Percentiles rank a stretch among this genome's conserved stretches.
Evolutionary conservation across 169 alveolate genomes (phyloP).

Genomic region (Cryptosporidium baileyi): DNA sequence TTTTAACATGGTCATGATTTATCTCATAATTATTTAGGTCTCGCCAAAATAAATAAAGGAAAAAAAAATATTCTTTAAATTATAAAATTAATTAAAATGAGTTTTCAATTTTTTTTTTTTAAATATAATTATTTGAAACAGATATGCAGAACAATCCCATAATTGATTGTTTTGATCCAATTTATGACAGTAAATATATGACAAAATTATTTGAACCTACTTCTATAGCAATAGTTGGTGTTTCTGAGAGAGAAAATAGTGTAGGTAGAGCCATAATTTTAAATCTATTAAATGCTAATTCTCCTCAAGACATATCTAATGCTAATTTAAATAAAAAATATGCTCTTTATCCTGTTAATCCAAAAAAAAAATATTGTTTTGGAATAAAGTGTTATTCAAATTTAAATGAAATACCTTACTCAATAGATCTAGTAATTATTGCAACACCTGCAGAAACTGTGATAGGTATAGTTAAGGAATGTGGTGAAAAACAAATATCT

Average conservation of each 20-base stretch:
- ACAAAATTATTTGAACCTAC: constrained; percentile 69
- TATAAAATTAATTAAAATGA: no score
- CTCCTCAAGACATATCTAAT: neutral
- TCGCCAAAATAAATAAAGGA: no score
- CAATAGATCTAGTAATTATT: constrained; percentile 75
- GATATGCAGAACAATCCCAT: no score
- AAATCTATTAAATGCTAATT: constrained; percentile 70
- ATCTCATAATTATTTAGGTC: no score
- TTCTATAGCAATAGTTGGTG: constrained; percentile 77
- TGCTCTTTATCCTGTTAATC: constrained; percentile 73
- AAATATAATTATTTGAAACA: no score
- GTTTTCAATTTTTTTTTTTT: no score
- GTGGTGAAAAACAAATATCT: constrained; percentile 73
- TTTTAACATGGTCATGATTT: no score
- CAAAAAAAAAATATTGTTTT: constrained; percentile 71
- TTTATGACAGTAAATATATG: neutral
- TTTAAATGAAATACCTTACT: constrained; percentile 58
- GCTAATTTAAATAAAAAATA: constrained; percentile 29
- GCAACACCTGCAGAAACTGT: constrained; percentile 76
- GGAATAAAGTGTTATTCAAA: constrained; percentile 71
- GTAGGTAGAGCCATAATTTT: constrained; percentile 76
- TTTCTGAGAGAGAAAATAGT: constrained; percentile 75
- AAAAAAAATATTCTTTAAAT: no score
- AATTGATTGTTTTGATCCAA: neutral
- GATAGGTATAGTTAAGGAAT: constrained; percentile 71